Conservation (phyloP, 495 filamentous ascomycete species). For the Chaetomium tenue region DNA sequence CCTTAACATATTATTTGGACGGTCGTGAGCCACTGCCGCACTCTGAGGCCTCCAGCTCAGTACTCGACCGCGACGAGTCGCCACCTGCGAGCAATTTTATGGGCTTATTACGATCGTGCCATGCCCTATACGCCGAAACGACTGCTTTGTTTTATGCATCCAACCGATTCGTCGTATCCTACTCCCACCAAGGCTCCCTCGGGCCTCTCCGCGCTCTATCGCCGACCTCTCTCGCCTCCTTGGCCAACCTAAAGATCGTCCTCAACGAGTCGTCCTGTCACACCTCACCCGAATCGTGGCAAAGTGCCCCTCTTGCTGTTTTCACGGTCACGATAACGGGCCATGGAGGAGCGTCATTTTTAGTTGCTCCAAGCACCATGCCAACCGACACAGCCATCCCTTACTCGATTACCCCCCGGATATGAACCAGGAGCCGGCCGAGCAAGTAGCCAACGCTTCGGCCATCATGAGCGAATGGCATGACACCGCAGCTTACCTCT, state of each 20-base stretch:
- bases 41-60: neutral
- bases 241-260: neutral
- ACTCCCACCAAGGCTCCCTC: slow-evolving; percentile 13
- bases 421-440: neutral
- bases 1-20: neutral
- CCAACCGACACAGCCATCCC: neutral
- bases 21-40: neutral
- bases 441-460: neutral
- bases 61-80: slow-evolving; percentile 2
- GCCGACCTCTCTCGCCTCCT: neutral
- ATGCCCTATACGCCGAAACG: slow-evolving; percentile 13
- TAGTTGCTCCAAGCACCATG: neutral
- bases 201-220: slow-evolving; percentile 10
- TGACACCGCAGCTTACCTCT: neutral
- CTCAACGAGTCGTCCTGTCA: slow-evolving; percentile 15
- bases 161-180: slow-evolving; percentile 21
- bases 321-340: neutral
- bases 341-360: neutral
- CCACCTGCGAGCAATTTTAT: slow-evolving; percentile 18
- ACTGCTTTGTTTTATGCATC: slow-evolving; percentile 18
- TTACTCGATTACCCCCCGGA: slow-evolving; percentile 1
- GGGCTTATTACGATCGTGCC: slow-evolving; percentile 21
- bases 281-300: neutral
- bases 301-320: neutral
- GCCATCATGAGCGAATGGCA: neutral